A percentile compares a stretch with the other conserved stretches of the same genome.
Evolutionary conservation across 2,329 filamentous ascomycete species (phyloP).

Genomic region (Dactylonectria macrodidyma): DNA sequence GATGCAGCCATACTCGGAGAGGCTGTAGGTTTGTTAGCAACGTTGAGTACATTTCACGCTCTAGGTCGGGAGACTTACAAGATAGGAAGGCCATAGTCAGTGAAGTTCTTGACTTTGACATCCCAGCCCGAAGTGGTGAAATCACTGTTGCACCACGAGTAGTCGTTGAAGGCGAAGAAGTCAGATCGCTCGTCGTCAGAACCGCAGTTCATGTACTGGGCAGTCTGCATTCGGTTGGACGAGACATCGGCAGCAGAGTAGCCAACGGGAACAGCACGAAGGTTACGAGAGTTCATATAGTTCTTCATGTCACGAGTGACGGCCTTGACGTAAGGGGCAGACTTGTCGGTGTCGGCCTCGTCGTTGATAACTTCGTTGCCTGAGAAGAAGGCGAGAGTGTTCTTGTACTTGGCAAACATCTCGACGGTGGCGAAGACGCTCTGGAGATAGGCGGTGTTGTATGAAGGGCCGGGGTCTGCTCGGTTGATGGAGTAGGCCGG

Average conservation of each 20-base stretch:
- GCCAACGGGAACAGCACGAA: slow-evolving; percentile 80
- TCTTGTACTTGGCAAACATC: slow-evolving; percentile 84
- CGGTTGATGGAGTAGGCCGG: slow-evolving; percentile 90
- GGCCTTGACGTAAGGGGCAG: slow-evolving; percentile 84
- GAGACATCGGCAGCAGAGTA: slow-evolving; percentile 87
- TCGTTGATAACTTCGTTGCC: slow-evolving; percentile 87
- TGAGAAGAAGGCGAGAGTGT: slow-evolving; percentile 90
- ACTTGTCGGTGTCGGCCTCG: slow-evolving; percentile 70
- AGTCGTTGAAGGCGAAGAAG: slow-evolving; percentile 92
- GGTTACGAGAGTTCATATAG: slow-evolving; percentile 74
- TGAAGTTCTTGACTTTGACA: slow-evolving; percentile 89
- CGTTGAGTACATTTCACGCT: background rate
- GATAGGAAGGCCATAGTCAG: slow-evolving; percentile 87
- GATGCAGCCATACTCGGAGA: slow-evolving; percentile 95
- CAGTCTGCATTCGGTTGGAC: slow-evolving; percentile 88
- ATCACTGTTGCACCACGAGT: slow-evolving; percentile 85
- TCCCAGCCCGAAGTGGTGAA: slow-evolving; percentile 85
- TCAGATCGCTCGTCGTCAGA: slow-evolving; percentile 86
- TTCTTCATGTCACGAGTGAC: slow-evolving; percentile 83
- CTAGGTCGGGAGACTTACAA: slow-evolving; percentile 66
- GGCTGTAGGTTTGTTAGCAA: slow-evolving; percentile 55
- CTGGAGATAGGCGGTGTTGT: slow-evolving; percentile 89
- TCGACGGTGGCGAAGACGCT: slow-evolving; percentile 91
- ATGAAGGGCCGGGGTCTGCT: slow-evolving; percentile 80
- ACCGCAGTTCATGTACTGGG: slow-evolving; percentile 95